Evolutionary conservation across 2,329 filamentous ascomycete genomes (phyloP), one percentile per base, ranked within the genome.

Genomic region (Trichoderma citrinoviride): DNA sequence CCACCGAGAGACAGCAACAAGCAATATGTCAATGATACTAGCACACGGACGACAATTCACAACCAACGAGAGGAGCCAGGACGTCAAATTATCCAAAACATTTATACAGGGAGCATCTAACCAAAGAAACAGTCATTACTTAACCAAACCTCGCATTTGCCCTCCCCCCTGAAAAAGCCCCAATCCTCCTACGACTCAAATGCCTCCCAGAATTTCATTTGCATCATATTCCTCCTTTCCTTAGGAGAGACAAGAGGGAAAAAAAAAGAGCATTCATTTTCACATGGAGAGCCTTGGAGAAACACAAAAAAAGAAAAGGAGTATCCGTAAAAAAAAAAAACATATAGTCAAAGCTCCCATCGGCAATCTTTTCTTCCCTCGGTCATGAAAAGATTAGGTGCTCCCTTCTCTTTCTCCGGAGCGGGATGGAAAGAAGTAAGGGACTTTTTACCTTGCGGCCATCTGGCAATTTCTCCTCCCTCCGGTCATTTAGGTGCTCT

Each of bases 91-190:
- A 12, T 37, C 10, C 44, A 52, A 66, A 65, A 66, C 64, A 62
- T 66, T 66, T 66, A 57, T 66, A 66, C 58, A 66, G 52, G 60
- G 64, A 63, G 64, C 64, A 63, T 66, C 60, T 64, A 66, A 66
- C 57, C 64, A 64, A 55, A 37, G 33, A 37, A 37, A 37, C 33
- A 37, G 61, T 66, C 64, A 66, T 66, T 66, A 66, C 64, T 63
- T 14, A 37, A 66, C 63, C 58, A 66, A 58, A 66, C 64, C 63
- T 62, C 49, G 58, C 64, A 47, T 54, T 37, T 47, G 56, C 64
- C 64, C 37, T 66, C 58, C 60, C 58, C 58, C 41, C 50, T 52
- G n/a, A 37, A 44, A 46, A 29, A 52, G 44, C 54, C 53, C 49
- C 14, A 14, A 14, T 14, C 33, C 10, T 37, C 46, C 41, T 58